Percentiles rank a stretch among this genome's conserved stretches.
Conservation (phyloP, 2,329 filamentous ascomycete genomes). For the Penicillium occitanis region DNA sequence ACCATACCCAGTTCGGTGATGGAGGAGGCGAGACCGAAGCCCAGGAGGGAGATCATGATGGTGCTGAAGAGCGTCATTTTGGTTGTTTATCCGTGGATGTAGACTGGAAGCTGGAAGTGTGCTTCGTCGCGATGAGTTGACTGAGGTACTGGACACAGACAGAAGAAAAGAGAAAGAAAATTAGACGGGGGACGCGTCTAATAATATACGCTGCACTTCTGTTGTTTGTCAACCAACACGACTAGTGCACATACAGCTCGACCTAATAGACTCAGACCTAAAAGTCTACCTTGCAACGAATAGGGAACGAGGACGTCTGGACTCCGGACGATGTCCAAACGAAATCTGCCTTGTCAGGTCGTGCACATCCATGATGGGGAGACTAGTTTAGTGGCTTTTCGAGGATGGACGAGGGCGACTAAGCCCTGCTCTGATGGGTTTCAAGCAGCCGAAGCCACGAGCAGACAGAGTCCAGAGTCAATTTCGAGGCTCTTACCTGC, state of each 20-base stretch:
- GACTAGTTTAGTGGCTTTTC: background rate
- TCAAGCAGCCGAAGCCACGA: background rate
- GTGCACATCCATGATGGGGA: slow-evolving; percentile 3
- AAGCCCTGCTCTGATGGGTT: slow-evolving; percentile 4
- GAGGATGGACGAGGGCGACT: background rate
- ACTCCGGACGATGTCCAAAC: background rate
- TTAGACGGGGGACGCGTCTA: background rate
- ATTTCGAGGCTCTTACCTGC: background rate
- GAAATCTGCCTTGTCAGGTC: slow-evolving; percentile 1
- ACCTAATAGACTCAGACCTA: background rate
- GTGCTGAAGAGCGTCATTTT: slow-evolving; percentile 26
- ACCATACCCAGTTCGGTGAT: slow-evolving; percentile 32
- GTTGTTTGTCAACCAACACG: background rate
- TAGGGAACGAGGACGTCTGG: background rate
- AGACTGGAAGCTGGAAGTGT: background rate
- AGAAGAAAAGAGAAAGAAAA: background rate
- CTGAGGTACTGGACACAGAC: background rate
- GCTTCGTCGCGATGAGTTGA: slow-evolving; percentile 3
- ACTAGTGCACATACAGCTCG: background rate
- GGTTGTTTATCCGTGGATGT: background rate
- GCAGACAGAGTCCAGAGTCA: background rate
- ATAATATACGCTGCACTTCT: slow-evolving; percentile 1
- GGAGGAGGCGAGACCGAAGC: slow-evolving; percentile 28
- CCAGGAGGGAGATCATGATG: slow-evolving; percentile 28
- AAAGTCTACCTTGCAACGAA: background rate